Percentiles rank a stretch among this genome's conserved stretches.
These are phyloP conservation scores for Misopates orontium DNA, from an alignment of 257 asterid species.

Conservation along the genomic window DNA sequence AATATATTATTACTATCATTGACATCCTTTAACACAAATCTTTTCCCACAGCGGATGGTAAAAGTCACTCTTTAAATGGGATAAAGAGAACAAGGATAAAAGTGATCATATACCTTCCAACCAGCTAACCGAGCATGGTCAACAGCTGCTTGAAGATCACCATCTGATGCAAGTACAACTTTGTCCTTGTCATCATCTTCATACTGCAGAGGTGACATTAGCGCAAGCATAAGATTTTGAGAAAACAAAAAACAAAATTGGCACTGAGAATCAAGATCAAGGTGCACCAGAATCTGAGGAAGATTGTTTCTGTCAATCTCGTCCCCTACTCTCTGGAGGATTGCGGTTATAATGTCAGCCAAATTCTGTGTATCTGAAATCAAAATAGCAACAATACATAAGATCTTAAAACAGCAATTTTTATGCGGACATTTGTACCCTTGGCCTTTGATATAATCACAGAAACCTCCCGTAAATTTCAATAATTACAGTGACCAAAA, in stretches of 20 bases:
- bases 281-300: conserved; percentile 82
- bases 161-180: conserved; percentile 82
- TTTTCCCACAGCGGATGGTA: not conserved
- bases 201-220: conserved; percentile 46
- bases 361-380: conserved; percentile 61
- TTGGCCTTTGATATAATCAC: too few relatives aligned
- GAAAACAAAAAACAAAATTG: not conserved
- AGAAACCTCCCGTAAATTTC: too few relatives aligned
- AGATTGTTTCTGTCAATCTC: conserved; percentile 85
- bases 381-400: not conserved
- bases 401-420: not conserved
- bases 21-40: too few relatives aligned
- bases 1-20: too few relatives aligned
- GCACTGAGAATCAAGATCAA: not conserved
- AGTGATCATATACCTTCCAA: conserved; percentile 73
- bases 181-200: conserved; percentile 95
- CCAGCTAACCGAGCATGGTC: conserved; percentile 86
- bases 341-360: conserved; percentile 74
- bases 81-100: not conserved
- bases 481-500: too few relatives aligned
- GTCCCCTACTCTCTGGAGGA: conserved; percentile 87
- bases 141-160: conserved; percentile 88
- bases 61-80: not conserved
- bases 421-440: too few relatives aligned
- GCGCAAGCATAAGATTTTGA: conserved; percentile 20